Evolutionary conservation across 1,139 yeast genomes (phyloP), one percentile per base, ranked within the genome.

Genomic region (Wickerhamiella pararugosa): DNA sequence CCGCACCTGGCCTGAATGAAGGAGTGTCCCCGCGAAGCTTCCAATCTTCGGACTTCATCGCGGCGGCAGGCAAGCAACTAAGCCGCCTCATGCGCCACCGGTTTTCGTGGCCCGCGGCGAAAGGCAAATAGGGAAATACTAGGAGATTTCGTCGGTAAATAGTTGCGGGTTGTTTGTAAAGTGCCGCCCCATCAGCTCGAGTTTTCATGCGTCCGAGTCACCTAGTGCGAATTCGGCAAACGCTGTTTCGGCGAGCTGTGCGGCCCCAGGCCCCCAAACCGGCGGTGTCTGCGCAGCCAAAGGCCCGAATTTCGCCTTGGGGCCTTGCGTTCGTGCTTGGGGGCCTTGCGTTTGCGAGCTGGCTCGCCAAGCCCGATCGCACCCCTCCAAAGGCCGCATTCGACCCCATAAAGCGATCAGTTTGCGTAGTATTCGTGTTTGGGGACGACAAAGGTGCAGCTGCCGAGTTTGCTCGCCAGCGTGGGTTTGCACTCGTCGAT

Each of bases 291-390:
- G 29, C n/a, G 11, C 25, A 10, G 26, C 29, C 32, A 29, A 6
- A 28, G 15, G 34, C 11, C 8, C 34, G 34, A 11, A 29, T 31
- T 6, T 11, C 25, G 3, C 26, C 29, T 10, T 21, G 33, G 9
- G 39, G 44, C n/a, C 34, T 41, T 5, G 25, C 34, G 32, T 32
- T 50, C 29, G 32, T 50, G 5, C 40, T 50, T 2, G 53, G 51
- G 8, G 50, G 53, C 4, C 44, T 50, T 2, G 49, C 49, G 3
- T 29, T 47, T 7, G 53, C 45, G 4, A 42, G 45, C 39, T 50
- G 44, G 35, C 25, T 50, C 21, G 40, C 45, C 21, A 47, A 49
- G 34, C 53, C 53, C 5, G 33, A 42, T 5, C 25, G 25, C 6
- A 32, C 29, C 4, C 33, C 36, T 36, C 53, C 53, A 6, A 29